A percentile compares a stretch with the other conserved stretches of the same genome.
Evolutionary conservation across 2,329 filamentous ascomycete species (phyloP).

Genomic region (Atkinsonella texensis): DNA sequence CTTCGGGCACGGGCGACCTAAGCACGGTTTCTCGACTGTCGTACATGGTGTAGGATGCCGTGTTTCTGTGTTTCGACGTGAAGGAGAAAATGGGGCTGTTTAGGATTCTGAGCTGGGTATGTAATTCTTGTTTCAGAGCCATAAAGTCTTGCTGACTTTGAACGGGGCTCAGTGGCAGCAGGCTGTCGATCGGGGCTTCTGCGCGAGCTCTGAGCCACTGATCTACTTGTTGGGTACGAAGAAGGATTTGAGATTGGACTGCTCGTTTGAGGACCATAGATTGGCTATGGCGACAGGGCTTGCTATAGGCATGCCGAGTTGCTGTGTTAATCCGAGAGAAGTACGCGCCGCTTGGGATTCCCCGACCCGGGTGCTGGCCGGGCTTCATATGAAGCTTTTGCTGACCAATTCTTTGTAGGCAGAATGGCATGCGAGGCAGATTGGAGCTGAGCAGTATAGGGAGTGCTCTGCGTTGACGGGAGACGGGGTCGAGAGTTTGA

Average conservation of each 20-base stretch:
- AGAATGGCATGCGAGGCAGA: slow-evolving; percentile 18
- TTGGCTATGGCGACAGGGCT: slow-evolving; percentile 1
- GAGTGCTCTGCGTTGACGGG: slow-evolving; percentile 26
- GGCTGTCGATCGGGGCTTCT: background rate
- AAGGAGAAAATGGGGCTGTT: slow-evolving; percentile 21
- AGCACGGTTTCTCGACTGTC: slow-evolving; percentile 21
- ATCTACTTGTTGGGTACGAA: slow-evolving; percentile 24
- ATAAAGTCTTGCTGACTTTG: background rate
- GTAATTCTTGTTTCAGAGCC: background rate
- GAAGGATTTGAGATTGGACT: slow-evolving; percentile 16
- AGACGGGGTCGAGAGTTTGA: slow-evolving; percentile 19
- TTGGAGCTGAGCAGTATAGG: slow-evolving; percentile 18
- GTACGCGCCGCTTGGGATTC: slow-evolving; percentile 8
- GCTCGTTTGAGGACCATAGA: slow-evolving; percentile 7
- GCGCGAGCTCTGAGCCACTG: slow-evolving; percentile 10
- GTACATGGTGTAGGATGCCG: slow-evolving; percentile 24
- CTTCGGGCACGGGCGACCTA: slow-evolving; percentile 26
- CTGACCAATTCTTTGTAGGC: slow-evolving; percentile 13
- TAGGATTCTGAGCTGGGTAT: slow-evolving; percentile 24
- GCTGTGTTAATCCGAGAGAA: slow-evolving; percentile 20
- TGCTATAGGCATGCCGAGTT: slow-evolving; percentile 10
- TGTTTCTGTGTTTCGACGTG: slow-evolving; percentile 29
- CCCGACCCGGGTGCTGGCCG: background rate
- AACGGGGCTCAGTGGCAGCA: slow-evolving; percentile 14
- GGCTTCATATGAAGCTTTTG: background rate